A percentile compares a stretch with the other conserved stretches of the same genome.
phyloP scores from a whole-genome alignment of 2,329 filamentous ascomycete genomes.

The Trichoderma guizhouense region DNA sequence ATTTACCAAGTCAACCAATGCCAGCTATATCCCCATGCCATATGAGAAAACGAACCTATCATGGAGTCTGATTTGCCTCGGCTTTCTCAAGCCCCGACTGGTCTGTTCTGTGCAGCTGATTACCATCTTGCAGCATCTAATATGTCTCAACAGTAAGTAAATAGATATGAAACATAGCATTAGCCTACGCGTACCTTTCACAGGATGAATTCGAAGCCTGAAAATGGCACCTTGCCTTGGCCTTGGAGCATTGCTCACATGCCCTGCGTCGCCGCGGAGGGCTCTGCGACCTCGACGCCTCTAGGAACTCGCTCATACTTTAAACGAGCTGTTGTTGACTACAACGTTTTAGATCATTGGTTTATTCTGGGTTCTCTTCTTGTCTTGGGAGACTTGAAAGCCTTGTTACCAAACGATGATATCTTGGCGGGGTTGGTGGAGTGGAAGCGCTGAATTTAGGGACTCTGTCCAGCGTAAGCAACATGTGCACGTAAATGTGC shows the following conservation, averaged over 20 bases:
- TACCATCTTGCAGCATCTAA: not conserved
- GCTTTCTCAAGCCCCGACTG: not conserved
- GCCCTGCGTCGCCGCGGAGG: not conserved
- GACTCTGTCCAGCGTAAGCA: not conserved
- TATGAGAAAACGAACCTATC: not conserved
- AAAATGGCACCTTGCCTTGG: not conserved
- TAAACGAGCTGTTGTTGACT: not conserved
- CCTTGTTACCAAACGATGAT: not conserved
- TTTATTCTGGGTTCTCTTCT: not conserved
- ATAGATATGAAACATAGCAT: not conserved
- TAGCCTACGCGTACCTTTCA: not conserved
- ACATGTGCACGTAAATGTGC: not conserved
- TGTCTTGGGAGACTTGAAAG: not conserved
- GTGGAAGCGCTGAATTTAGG: not conserved
- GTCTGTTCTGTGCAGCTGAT: not conserved
- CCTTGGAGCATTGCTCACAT: not conserved
- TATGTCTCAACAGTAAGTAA: not conserved
- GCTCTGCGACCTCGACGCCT: not conserved
- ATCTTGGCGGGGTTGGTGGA: not conserved
- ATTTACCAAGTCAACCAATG: not conserved
- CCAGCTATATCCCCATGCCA: not conserved
- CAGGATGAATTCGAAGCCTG: not conserved
- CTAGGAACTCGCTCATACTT: not conserved
- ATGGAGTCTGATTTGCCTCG: not conserved
- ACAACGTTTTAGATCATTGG: not conserved